Evolutionary conservation across 169 alveolate species (phyloP).

Genomic region (Eimeria acervulina): DNA sequence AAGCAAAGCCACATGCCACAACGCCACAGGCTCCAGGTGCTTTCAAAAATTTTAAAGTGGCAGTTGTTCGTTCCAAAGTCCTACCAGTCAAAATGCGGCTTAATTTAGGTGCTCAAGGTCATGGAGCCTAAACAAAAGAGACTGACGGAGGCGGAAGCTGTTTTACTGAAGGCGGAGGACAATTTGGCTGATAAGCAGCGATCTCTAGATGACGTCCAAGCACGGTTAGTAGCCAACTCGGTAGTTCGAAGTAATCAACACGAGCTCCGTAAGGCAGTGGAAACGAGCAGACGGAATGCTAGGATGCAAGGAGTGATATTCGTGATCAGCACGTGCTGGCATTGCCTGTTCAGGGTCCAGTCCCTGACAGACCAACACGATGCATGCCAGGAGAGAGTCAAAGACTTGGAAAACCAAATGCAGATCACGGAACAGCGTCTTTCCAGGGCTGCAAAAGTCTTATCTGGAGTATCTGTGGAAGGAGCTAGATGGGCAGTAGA

Average conservation of each 20-base stretch:
- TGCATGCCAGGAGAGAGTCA: conserved; percentile 62
- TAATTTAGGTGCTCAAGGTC: conserved; percentile 29
- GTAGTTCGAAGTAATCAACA: not conserved
- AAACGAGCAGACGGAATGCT: not conserved
- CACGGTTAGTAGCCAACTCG: conserved; percentile 14
- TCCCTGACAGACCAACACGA: conserved; percentile 48
- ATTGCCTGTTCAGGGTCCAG: conserved; percentile 60
- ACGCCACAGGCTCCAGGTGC: not conserved
- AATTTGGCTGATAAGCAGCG: conserved; percentile 44
- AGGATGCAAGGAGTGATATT: not conserved
- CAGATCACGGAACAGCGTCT: conserved; percentile 63
- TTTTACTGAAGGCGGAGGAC: conserved; percentile 45
- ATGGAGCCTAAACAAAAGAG: conserved; percentile 53
- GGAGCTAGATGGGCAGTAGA: conserved; percentile 68
- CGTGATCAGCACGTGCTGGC: not conserved
- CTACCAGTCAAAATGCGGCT: too few relatives aligned
- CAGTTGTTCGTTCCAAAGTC: not conserved
- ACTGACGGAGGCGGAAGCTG: conserved; percentile 30
- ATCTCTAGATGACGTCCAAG: conserved; percentile 63
- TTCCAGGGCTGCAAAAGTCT: conserved; percentile 47
- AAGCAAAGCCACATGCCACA: not conserved
- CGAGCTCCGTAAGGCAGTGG: not conserved
- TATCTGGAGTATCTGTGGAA: conserved; percentile 70
- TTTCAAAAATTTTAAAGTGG: not conserved
- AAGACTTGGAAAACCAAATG: conserved; percentile 62